Conservation (phyloP, 1,284 basidiomycete genomes). For the Rhodotorula sp. region DNA sequence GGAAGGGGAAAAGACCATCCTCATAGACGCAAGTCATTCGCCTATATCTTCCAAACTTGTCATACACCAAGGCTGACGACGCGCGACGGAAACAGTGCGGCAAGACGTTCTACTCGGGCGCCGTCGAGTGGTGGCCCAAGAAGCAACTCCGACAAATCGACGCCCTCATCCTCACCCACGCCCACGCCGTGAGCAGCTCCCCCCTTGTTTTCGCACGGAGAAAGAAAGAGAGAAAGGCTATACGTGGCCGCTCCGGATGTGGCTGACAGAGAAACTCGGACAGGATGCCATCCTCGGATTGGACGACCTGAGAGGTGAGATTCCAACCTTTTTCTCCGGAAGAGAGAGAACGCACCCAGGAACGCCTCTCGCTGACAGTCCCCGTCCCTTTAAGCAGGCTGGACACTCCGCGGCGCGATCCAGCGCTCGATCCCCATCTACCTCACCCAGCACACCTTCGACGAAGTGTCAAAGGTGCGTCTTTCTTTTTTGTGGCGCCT, state of each 20-base stretch:
- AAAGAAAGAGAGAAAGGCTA: too few species aligned
- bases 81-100: too few species aligned
- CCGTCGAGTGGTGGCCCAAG: slow-evolving; percentile 75
- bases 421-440: slow-evolving; percentile 72
- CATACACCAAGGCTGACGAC: too few species aligned
- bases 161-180: slow-evolving; percentile 72
- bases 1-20: slow-evolving; percentile 48
- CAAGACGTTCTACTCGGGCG: slow-evolving; percentile 72
- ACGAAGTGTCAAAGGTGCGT: slow-evolving; percentile 57
- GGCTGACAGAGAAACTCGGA: neutral
- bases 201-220: neutral
- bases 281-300: slow-evolving; percentile 69
- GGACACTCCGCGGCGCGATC: slow-evolving; percentile 67
- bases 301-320: slow-evolving; percentile 65
- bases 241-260: too few species aligned
- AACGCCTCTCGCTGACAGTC: slow-evolving; percentile 12
- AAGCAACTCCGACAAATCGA: slow-evolving; percentile 70
- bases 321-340: neutral
- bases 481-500: too few species aligned
- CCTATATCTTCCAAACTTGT: too few species aligned
- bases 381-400: slow-evolving; percentile 54
- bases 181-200: slow-evolving; percentile 44
- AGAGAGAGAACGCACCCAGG: too few species aligned
- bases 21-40: slow-evolving; percentile 65
- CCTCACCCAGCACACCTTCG: slow-evolving; percentile 62